phyloP scores from a whole-genome alignment of 352 stramenopile genomes.

The Peronosclerospora sorghi region DNA sequence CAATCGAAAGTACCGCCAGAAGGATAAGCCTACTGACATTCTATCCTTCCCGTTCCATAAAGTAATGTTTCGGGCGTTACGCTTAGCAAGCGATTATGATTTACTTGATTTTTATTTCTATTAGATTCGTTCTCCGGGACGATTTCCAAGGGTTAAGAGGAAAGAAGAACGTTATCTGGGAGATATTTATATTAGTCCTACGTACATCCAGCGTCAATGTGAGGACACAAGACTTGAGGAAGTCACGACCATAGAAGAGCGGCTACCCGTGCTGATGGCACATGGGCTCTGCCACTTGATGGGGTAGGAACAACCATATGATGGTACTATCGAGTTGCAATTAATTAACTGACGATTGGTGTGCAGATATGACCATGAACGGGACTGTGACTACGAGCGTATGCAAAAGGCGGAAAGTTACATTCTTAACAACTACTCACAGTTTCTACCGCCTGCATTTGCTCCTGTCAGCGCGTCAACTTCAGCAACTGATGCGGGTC shows the following conservation, averaged over 20 bases:
- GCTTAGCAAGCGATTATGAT: background rate
- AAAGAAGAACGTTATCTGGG: slow-evolving; percentile 64
- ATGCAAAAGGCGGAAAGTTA: slow-evolving; percentile 67
- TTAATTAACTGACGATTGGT: background rate
- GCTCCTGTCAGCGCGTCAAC: background rate
- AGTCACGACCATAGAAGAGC: slow-evolving; percentile 45
- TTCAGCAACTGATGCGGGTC: slow-evolving; percentile 1
- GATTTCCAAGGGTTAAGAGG: slow-evolving; percentile 39
- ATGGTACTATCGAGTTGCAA: background rate
- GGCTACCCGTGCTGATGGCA: slow-evolving; percentile 60
- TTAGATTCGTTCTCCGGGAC: slow-evolving; percentile 48
- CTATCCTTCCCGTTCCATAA: slow-evolving; percentile 77
- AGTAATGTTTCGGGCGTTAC: slow-evolving; percentile 18
- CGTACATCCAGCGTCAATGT: slow-evolving; percentile 69
- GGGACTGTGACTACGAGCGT: slow-evolving; percentile 58
- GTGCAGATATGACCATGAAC: slow-evolving; percentile 70
- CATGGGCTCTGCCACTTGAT: slow-evolving; percentile 78
- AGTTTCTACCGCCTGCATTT: slow-evolving; percentile 30
- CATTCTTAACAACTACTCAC: slow-evolving; percentile 42
- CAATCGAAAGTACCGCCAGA: slow-evolving; percentile 59
- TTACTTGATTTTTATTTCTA: background rate
- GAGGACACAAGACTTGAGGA: slow-evolving; percentile 43
- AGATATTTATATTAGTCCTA: slow-evolving; percentile 75
- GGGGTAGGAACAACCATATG: slow-evolving; percentile 27
- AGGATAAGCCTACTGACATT: slow-evolving; percentile 75